Conservation (phyloP, 106 monocot genomes). For the Posidonia australis region DNA sequence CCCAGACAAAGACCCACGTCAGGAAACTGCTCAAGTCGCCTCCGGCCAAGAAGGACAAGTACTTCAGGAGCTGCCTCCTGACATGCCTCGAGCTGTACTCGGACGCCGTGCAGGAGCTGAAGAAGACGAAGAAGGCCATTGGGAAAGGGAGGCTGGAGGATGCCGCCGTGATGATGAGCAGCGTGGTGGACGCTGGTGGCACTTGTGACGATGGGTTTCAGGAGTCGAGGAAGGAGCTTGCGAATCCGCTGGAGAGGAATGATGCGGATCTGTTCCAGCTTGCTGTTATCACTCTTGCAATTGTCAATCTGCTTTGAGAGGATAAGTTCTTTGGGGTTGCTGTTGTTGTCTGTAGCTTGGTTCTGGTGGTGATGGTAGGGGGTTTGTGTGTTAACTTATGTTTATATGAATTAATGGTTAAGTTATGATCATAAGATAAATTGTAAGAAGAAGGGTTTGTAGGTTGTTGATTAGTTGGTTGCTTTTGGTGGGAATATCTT, state of each 20-base stretch:
- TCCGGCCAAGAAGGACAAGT: not conserved
- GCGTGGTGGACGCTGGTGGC: conserved; percentile 16
- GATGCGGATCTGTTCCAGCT: conserved; percentile 11
- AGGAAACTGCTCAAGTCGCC: conserved; percentile 5
- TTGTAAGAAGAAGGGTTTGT: too few species aligned
- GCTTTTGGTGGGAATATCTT: too few species aligned
- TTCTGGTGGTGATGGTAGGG: too few species aligned
- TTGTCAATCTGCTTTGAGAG: not conserved
- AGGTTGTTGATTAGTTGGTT: too few species aligned
- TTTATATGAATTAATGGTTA: too few species aligned
- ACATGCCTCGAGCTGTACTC: conserved; percentile 25
- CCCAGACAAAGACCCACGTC: conserved; percentile 1
- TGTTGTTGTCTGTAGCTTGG: too few species aligned
- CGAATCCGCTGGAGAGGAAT: conserved; percentile 23
- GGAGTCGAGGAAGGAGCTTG: conserved; percentile 1
- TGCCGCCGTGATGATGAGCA: conserved; percentile 19
- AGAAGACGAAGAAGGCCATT: conserved; percentile 13
- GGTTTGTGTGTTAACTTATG: too few species aligned
- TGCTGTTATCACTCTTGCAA: conserved; percentile 19
- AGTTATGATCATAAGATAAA: too few species aligned
- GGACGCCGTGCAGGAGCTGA: conserved; percentile 1
- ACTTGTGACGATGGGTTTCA: conserved; percentile 30
- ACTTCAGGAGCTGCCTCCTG: conserved; percentile 9
- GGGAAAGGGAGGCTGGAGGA: conserved; percentile 8
- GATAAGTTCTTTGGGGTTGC: too few species aligned